Base-by-base conservation (phyloP, 495 filamentous ascomycete species). In the Echria macrotheca region DNA sequence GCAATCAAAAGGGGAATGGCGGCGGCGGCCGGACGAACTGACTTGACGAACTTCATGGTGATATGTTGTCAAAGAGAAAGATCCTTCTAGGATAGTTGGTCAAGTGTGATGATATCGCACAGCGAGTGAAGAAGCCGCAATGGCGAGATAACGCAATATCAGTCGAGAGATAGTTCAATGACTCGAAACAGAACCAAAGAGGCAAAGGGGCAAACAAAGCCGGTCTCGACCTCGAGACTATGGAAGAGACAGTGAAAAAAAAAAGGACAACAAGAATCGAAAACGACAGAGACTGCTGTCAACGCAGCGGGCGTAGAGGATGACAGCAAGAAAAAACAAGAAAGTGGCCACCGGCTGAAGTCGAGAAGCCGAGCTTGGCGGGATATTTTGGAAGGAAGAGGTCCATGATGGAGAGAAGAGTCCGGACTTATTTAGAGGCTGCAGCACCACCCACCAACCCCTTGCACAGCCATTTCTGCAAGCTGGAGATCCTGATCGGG, bases 1-100 rank as follows among this genome's bases (percentile, higher is more conserved):
- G 57, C 52, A 9, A 62, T 54, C 53, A 62, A 17, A 14, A 64
- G 60, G 23, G 59, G 55, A 46, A 58, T 45, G 26, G 59, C 61
- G 22, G 61, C 60, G 28, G 55, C 58, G 23, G 54, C 55, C 15
- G 57, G 48, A 12, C 46, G 56, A 33, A 55, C 28, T 4, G 65
- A 65, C 53, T 68, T 68, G 47, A 60, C 42, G 38, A 61, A 68
- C 53, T 59, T 60, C 57, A 65, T 61, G 9, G 35, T 53, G 33
- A 7, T 33, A 5, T n/a, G n/a, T n/a, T n/a, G 24, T 17, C 14
- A 4, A 32, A 32, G 12, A n/a, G 12, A 17, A 17, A 8, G 40
- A 44, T 15, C 14, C 12, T 11, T 39, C 17, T 42, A 19, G 26
- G 21, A 24, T 22, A 25, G 43, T 17, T 33, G 17, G 25, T 21